Evolutionary conservation across 345 rosid species (phyloP).

Genomic region (Euphorbia tirucalli): DNA sequence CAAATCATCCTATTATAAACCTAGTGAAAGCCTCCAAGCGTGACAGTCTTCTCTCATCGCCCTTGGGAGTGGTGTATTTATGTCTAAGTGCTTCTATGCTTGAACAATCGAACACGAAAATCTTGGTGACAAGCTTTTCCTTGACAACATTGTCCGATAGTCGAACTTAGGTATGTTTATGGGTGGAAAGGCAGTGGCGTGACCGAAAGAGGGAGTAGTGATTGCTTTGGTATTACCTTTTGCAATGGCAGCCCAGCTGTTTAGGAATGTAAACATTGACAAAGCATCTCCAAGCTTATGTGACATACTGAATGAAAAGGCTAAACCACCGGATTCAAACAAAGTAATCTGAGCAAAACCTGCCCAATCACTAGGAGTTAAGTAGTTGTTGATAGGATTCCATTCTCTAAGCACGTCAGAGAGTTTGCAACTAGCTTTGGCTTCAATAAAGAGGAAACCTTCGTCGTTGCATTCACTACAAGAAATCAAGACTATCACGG

Average conservation of each 20-base stretch:
- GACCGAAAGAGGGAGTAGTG: conserved; percentile 30
- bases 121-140: no score
- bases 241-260: conserved; percentile 10
- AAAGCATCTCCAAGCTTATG: conserved; percentile 22
- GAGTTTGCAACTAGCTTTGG: neutral
- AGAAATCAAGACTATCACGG: no score
- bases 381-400: conserved; percentile 9
- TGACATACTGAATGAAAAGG: conserved; percentile 7
- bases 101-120: conserved; percentile 38
- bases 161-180: conserved; percentile 18
- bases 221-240: neutral
- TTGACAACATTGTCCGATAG: no score
- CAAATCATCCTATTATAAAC: conserved; percentile 8
- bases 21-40: conserved; percentile 28
- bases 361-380: neutral
- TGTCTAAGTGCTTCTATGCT: conserved; percentile 28
- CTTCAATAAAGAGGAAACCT: neutral
- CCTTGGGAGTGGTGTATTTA: conserved; percentile 22
- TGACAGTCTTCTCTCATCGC: neutral
- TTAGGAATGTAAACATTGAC: conserved; percentile 9
- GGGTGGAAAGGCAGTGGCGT: conserved; percentile 44
- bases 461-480: neutral
- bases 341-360: neutral
- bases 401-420: neutral
- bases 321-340: no score